Evolutionary conservation across 2,329 filamentous ascomycete genomes (phyloP).

Genomic region (Aspergillus luchuensis): DNA sequence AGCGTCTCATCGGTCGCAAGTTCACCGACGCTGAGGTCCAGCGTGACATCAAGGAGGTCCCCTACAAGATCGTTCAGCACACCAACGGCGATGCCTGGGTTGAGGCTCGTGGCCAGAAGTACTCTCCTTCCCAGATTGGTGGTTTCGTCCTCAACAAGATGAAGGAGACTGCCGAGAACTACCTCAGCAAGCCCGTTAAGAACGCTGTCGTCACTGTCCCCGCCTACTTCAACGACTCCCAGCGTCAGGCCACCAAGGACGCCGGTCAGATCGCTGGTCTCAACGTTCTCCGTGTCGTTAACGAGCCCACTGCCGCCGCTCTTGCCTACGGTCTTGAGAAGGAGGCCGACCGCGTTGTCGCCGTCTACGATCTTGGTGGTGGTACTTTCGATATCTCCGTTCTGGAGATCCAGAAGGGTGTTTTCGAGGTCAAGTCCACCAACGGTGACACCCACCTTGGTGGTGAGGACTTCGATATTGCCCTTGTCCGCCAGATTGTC

Average conservation of each 20-base stretch:
- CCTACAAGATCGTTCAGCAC: slow-evolving; percentile 98
- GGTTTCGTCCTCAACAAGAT: slow-evolving; percentile 97
- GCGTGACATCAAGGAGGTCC: slow-evolving; percentile 95
- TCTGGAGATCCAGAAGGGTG: slow-evolving; percentile 94
- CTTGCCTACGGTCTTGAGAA: slow-evolving; percentile 96
- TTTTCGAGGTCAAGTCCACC: slow-evolving; percentile 99
- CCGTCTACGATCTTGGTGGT: slow-evolving; percentile 97
- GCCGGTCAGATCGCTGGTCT: slow-evolving; percentile 94
- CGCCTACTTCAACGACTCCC: slow-evolving; percentile 98
- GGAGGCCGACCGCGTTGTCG: slow-evolving; percentile 83
- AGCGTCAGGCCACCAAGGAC: slow-evolving; percentile 97
- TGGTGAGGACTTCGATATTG: slow-evolving; percentile 97
- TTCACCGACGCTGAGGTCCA: slow-evolving; percentile 92
- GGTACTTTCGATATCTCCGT: slow-evolving; percentile 99
- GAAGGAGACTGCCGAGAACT: slow-evolving; percentile 97
- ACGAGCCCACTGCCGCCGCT: slow-evolving; percentile 95
- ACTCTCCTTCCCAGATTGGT: slow-evolving; percentile 97
- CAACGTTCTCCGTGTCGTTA: slow-evolving; percentile 95
- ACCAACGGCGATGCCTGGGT: slow-evolving; percentile 96
- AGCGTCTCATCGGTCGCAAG: slow-evolving; percentile 98
- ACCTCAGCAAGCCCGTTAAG: slow-evolving; percentile 86
- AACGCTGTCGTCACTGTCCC: slow-evolving; percentile 97
- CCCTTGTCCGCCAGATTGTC: slow-evolving; percentile 88
- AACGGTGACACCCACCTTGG: slow-evolving; percentile 98
- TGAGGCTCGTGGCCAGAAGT: slow-evolving; percentile 87